Conservation (phyloP, 768 basidiomycete species). For the Russula abietina region DNA sequence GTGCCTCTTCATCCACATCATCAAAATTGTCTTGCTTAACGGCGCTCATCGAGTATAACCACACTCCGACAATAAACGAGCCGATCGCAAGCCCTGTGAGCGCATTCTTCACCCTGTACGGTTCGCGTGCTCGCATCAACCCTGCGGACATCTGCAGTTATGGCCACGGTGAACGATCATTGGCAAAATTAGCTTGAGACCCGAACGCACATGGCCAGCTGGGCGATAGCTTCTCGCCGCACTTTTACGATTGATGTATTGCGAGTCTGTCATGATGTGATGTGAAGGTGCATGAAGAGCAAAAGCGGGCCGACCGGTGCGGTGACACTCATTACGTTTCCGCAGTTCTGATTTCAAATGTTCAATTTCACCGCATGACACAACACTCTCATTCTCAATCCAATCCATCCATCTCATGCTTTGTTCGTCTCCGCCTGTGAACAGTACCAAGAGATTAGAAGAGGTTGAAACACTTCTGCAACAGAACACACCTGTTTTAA, state of each 20-base stretch:
- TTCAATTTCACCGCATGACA: too few species aligned
- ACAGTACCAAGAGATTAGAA: too few species aligned
- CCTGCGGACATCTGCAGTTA: constrained; percentile 59
- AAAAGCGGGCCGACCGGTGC: neutral
- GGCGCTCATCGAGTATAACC: constrained; percentile 84
- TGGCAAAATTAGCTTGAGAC: neutral
- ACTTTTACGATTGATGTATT: constrained; percentile 40
- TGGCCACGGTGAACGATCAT: neutral
- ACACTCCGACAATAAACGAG: constrained; percentile 74
- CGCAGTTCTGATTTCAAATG: too few species aligned
- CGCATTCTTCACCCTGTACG: constrained; percentile 73
- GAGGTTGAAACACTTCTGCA: too few species aligned
- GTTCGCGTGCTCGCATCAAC: constrained; percentile 79
- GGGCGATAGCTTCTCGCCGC: constrained; percentile 49
- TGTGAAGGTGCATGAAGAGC: neutral
- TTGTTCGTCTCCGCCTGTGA: too few species aligned
- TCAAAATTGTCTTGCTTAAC: constrained; percentile 24
- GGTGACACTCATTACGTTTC: too few species aligned
- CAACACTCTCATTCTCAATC: too few species aligned
- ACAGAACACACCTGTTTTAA: too few species aligned
- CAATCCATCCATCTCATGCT: too few species aligned
- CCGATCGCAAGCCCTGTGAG: constrained; percentile 68
- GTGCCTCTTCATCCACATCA: constrained; percentile 54
- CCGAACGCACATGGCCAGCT: constrained; percentile 41
- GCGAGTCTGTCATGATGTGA: constrained; percentile 13